Evolutionary conservation across 345 rosid species (phyloP), one percentile per base, ranked within the genome.

Genomic region (Camelina neglecta): DNA sequence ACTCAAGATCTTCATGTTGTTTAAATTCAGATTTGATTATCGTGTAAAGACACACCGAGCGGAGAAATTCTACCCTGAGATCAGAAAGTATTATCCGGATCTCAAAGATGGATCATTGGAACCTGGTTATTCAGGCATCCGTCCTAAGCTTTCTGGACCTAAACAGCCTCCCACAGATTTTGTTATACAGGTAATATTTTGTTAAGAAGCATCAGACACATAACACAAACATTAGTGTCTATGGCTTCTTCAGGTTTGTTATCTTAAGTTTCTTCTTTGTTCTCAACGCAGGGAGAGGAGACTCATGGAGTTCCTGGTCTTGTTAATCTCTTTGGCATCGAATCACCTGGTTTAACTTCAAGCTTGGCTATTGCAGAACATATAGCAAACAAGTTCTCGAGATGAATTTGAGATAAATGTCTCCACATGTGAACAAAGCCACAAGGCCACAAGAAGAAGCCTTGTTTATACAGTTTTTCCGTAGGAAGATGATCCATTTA

Each of bases 341-440:
- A 94, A 74, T 90, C 98, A 0, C 98, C 98, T n/a, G 98, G 98
- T 62, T 78, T 94, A 55, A 94, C 98, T 31, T 86, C 96, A 71
- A 90, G 98, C 86, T 61, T 94, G 86, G 96, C 97, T 1, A 92
- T 94, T 71, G 97, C 96, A 54, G 96, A 94, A 76, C 74, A 86
- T 82, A 20, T 89, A 60, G 92, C 84, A 68, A 65, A 85, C 80
- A 90, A 79, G 77, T 83, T 86, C 84, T 73, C 68, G 71, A 61
- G 73, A 48, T 75, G 77, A 79, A 36, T 5, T 36, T 57, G 44
- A 70, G 11, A 31, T 9, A 1, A 8, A 20, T 20, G 7, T 45
- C 58, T 26, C 3, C 11, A 39, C 51, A 2, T 31, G 70, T 11
- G 60, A 65, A 65, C 56, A 71, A 24, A 26, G 21, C 20, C 55